Evolutionary conservation across 805 yeast species (phyloP).

Genomic region (Candida koratica): DNA sequence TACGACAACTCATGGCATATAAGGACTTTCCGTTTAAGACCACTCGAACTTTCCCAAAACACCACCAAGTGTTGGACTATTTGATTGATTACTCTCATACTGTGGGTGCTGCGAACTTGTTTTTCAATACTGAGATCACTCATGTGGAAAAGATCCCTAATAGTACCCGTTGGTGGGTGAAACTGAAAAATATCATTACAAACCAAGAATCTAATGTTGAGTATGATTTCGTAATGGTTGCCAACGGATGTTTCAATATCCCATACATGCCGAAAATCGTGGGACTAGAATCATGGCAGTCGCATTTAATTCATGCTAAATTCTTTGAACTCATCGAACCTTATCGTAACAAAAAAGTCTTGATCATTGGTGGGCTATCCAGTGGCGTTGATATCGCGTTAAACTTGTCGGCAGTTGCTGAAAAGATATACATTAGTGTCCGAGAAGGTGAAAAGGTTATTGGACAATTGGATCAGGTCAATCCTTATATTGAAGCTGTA

Average conservation of each 20-base stretch:
- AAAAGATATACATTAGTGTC: slow-evolving; percentile 23
- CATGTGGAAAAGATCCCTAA: slow-evolving; percentile 11
- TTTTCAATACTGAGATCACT: slow-evolving; percentile 17
- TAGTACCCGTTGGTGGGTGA: slow-evolving; percentile 16
- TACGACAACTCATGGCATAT: slow-evolving; percentile 61
- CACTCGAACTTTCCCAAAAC: slow-evolving; percentile 52
- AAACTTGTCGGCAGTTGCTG: slow-evolving; percentile 46
- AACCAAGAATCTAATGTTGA: slow-evolving; percentile 7
- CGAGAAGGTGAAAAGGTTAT: slow-evolving; percentile 12
- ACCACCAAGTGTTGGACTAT: slow-evolving; percentile 60
- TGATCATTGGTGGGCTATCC: slow-evolving; percentile 73
- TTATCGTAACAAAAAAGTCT: slow-evolving; percentile 38
- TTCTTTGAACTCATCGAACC: slow-evolving; percentile 22
- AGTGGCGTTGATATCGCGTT: slow-evolving; percentile 72
- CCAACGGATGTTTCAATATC: slow-evolving; percentile 36
- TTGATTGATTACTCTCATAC: slow-evolving; percentile 49
- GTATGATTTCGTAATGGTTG: slow-evolving; percentile 38
- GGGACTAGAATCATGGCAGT: slow-evolving; percentile 30
- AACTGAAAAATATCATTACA: slow-evolving; percentile 8
- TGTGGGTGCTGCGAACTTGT: slow-evolving; percentile 13
- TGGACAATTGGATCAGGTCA: slow-evolving; percentile 4
- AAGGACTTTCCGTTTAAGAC: slow-evolving; percentile 20
- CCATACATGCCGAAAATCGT: slow-evolving; percentile 33
- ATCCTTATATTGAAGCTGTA: slow-evolving; percentile 12
- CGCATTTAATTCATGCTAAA: slow-evolving; percentile 26